These are phyloP conservation scores for Bruguiera sexangula DNA, from an alignment of 345 rosid species.

Conservation along the genomic window DNA sequence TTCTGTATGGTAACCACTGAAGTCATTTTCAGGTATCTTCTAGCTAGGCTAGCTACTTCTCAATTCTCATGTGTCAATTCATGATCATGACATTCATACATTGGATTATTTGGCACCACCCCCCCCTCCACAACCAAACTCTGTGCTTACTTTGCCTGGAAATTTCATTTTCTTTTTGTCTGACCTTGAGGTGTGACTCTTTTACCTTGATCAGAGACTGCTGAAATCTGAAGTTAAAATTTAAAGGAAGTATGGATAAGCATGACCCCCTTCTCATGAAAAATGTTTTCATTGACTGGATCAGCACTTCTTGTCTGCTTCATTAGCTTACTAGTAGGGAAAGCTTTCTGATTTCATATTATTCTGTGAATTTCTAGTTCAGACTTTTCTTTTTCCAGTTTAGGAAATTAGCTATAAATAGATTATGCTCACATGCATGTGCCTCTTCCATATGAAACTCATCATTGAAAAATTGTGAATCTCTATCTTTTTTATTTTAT, in stretches of 20 bases:
- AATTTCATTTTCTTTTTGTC: conserved; percentile 9
- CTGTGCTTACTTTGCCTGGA: conserved; percentile 19
- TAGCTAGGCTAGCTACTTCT: background rate
- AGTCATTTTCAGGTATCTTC: conserved; percentile 26
- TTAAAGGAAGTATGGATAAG: conserved; percentile 10
- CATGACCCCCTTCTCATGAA: background rate
- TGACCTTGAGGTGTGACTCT: background rate
- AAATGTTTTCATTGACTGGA: conserved; percentile 1
- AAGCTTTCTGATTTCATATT: too few relatives aligned
- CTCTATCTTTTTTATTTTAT: too few relatives aligned
- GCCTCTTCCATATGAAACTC: too few relatives aligned
- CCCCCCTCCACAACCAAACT: background rate
- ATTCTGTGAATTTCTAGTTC: too few relatives aligned
- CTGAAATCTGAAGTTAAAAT: background rate
- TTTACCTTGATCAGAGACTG: too few relatives aligned
- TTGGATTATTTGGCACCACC: conserved; percentile 15
- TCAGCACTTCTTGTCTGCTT: background rate
- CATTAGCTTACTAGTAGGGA: too few relatives aligned
- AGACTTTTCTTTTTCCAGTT: too few relatives aligned
- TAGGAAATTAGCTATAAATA: too few relatives aligned
- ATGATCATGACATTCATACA: conserved; percentile 19
- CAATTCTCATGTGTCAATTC: conserved; percentile 17
- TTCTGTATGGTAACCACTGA: background rate
- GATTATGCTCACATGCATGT: too few relatives aligned
- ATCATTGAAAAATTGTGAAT: too few relatives aligned